Evolutionary conservation across 1,284 basidiomycete species (phyloP).

Genomic region (Cryptococcus wingfieldii): DNA sequence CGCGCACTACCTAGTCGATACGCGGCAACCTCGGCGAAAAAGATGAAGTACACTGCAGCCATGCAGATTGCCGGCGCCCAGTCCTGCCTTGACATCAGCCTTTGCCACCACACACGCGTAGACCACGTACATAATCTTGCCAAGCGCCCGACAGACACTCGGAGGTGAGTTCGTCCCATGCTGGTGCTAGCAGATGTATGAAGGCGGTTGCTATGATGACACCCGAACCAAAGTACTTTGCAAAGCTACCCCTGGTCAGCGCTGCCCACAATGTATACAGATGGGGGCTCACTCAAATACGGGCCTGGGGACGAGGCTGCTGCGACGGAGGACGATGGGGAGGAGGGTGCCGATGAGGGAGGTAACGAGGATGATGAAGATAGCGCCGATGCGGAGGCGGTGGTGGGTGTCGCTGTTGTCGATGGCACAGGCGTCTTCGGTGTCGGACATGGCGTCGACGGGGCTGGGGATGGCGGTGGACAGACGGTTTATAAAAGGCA

Average conservation of each 20-base stretch:
- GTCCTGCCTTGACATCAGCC: conserved; percentile 52
- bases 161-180: conserved; percentile 64
- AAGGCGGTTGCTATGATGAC: conserved; percentile 92
- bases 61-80: conserved; percentile 77
- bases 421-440: conserved; percentile 11
- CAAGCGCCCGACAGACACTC: conserved; percentile 69
- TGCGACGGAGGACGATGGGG: conserved; percentile 68
- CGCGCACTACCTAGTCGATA: conserved; percentile 57
- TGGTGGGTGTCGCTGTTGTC: conserved; percentile 19
- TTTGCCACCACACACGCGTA: not conserved
- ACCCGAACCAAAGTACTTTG: conserved; percentile 92
- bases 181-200: conserved; percentile 78
- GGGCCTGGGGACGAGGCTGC: conserved; percentile 59
- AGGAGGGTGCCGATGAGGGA: conserved; percentile 71
- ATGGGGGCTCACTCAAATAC: conserved; percentile 66
- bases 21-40: conserved; percentile 77
- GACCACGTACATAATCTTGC: conserved; percentile 62
- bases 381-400: conserved; percentile 67
- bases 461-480: not conserved
- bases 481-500: too few relatives aligned
- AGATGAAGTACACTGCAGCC: conserved; percentile 73
- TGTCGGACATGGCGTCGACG: conserved; percentile 6
- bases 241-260: conserved; percentile 48
- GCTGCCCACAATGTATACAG: not conserved
- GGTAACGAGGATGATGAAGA: conserved; percentile 78